phyloP scores from a whole-genome alignment of 73 alveolate species.

The Tetrahymena elliotti region DNA sequence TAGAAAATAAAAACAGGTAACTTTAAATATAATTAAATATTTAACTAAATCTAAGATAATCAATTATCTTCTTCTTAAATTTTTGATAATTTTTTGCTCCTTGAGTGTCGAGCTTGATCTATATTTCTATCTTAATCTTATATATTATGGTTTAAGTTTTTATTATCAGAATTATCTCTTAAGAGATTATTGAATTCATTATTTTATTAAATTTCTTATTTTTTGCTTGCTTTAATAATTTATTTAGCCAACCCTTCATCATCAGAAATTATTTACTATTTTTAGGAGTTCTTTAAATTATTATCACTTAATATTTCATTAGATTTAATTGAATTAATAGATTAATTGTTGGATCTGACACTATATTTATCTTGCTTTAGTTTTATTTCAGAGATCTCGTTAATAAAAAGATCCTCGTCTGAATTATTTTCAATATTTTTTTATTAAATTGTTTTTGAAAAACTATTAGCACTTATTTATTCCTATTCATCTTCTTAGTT shows the following conservation, averaged over 20 bases:
- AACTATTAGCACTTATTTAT: neutral
- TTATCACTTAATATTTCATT: neutral
- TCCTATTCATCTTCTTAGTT: neutral
- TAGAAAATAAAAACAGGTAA: neutral
- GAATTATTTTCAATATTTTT: neutral
- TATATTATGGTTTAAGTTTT: neutral
- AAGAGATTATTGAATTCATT: neutral
- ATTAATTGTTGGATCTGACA: neutral
- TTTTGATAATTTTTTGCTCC: neutral
- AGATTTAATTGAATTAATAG: neutral
- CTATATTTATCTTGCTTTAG: neutral
- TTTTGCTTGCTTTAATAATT: neutral
- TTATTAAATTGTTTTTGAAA: neutral
- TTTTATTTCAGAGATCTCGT: neutral
- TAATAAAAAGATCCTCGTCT: neutral
- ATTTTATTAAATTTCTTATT: neutral
- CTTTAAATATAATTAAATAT: no score
- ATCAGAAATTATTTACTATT: neutral
- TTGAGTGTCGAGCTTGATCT: neutral
- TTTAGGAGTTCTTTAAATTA: neutral
- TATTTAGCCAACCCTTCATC: neutral
- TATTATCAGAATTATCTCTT: neutral
- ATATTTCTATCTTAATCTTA: neutral
- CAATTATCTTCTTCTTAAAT: neutral
- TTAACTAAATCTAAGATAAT: neutral